These are phyloP conservation scores for Penicillium mononematosum DNA, from an alignment of 495 filamentous ascomycete genomes.

Conservation along the genomic window DNA sequence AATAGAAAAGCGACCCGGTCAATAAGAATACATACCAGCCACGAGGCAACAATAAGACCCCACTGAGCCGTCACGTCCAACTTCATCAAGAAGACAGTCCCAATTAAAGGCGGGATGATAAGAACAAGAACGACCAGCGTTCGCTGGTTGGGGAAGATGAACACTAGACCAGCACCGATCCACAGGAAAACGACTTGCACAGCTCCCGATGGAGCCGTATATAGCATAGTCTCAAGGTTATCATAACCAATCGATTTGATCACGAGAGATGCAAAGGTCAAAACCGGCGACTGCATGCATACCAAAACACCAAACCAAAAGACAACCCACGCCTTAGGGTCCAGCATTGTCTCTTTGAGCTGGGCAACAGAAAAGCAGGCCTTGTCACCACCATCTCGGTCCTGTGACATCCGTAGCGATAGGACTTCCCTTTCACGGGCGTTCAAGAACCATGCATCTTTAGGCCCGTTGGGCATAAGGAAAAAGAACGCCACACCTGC, in stretches of 20 bases:
- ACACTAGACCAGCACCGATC: slow-evolving; percentile 29
- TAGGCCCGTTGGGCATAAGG: slow-evolving; percentile 57
- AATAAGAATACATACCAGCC: slow-evolving; percentile 29
- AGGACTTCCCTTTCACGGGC: slow-evolving; percentile 53
- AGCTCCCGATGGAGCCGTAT: slow-evolving; percentile 33
- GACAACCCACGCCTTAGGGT: slow-evolving; percentile 61
- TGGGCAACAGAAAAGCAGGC: slow-evolving; percentile 55
- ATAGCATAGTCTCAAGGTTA: slow-evolving; percentile 34
- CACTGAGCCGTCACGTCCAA: slow-evolving; percentile 29
- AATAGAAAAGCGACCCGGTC: background rate
- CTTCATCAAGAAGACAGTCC: slow-evolving; percentile 31
- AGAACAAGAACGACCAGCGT: slow-evolving; percentile 23
- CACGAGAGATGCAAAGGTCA: slow-evolving; percentile 37
- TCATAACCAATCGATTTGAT: slow-evolving; percentile 34
- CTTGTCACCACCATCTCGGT: slow-evolving; percentile 61
- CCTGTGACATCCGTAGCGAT: slow-evolving; percentile 52
- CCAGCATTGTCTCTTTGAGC: slow-evolving; percentile 52
- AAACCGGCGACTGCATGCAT: slow-evolving; percentile 27
- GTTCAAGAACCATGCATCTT: slow-evolving; percentile 58
- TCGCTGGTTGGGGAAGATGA: slow-evolving; percentile 25
- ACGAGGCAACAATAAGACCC: slow-evolving; percentile 35
- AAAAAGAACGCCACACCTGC: slow-evolving; percentile 53
- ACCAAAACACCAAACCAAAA: slow-evolving; percentile 51
- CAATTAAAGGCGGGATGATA: slow-evolving; percentile 30
- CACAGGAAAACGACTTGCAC: slow-evolving; percentile 35